Base-by-base conservation (phyloP, 2,329 filamentous ascomycete genomes). In the Cytospora piceae region DNA sequence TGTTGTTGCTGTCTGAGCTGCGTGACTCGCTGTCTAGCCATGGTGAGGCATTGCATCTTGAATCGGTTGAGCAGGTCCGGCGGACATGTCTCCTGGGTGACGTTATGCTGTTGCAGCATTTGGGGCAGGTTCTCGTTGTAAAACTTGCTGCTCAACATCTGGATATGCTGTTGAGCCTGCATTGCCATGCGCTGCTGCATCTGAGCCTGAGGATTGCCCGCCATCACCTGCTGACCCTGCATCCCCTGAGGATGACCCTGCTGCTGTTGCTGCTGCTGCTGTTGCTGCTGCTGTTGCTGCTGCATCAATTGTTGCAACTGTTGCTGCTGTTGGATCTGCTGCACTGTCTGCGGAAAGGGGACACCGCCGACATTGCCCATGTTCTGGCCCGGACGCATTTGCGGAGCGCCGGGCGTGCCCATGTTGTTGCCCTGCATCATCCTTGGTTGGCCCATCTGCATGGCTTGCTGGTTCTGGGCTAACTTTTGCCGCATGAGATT, bases 31-130 rank as follows among this genome's bases (percentile, higher is more conserved):
- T 70, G 71, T 52, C 75, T 76, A 1, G 83, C 82, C 65, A 77
- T 78, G 0, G 67, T 46, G 4, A 76, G 53, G 32, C 83, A 85
- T 1, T 70, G 69, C 22, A 75, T 71, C 72, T 82, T 84, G 32
- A 85, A 79, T 37, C 77, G 78, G 0, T 82, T 78, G 32, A 81
- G 64, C 1, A 77, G 61, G 0, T 86, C 83, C 0, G 70, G 74
- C 0, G 85, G 84, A 4, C 86, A 80, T 34, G 79, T 78, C 27
- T 81, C 78, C 5, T 73, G 64, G 1, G 70, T 64, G 0, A 79
- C 77, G 14, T 81, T 81, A 63, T 75, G 82, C 22, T 78, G 79
- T 1, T 71, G 70, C 0, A 74, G 73, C 3, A 80, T 66, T 0
- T 64, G 58, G 0, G 64, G 70, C 11, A 86, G 68, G 61, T 80